Conservation (phyloP, 169 alveolate genomes). For the Haemoproteus tartakovskyi region DNA sequence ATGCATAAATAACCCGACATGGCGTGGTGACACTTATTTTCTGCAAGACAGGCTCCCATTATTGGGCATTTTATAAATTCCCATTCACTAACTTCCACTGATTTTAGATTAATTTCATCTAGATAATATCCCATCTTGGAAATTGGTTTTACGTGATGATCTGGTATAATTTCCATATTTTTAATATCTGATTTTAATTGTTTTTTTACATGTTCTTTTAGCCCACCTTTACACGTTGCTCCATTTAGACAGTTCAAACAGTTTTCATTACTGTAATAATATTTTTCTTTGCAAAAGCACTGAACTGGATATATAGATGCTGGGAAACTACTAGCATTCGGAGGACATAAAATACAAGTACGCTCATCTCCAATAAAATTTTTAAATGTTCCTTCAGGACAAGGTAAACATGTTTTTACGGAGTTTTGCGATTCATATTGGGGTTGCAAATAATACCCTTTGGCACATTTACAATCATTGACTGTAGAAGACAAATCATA, state of each 20-base stretch:
- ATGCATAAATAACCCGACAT: slow-evolving; percentile 82
- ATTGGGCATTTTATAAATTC: slow-evolving; percentile 82
- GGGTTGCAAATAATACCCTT: slow-evolving; percentile 74
- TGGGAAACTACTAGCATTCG: slow-evolving; percentile 75
- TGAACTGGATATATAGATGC: slow-evolving; percentile 80
- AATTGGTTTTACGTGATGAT: slow-evolving; percentile 80
- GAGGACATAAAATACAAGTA: slow-evolving; percentile 79
- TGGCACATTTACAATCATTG: slow-evolving; percentile 82
- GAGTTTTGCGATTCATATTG: slow-evolving; percentile 7
- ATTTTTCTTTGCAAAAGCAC: slow-evolving; percentile 81
- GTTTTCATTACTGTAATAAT: slow-evolving; percentile 74
- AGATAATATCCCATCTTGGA: slow-evolving; percentile 78
- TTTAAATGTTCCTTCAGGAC: slow-evolving; percentile 82
- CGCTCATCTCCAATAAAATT: slow-evolving; percentile 79
- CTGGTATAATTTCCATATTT: slow-evolving; percentile 56
- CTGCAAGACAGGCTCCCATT: slow-evolving; percentile 76
- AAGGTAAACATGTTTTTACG: slow-evolving; percentile 74
- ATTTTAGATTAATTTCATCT: slow-evolving; percentile 67
- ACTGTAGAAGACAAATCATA: slow-evolving; percentile 76
- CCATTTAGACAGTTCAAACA: slow-evolving; percentile 83
- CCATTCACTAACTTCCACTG: slow-evolving; percentile 79
- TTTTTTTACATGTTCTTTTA: slow-evolving; percentile 45
- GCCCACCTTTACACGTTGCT: slow-evolving; percentile 81
- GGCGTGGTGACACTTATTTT: slow-evolving; percentile 74
- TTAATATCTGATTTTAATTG: slow-evolving; percentile 38